Evolutionary conservation across 1,284 basidiomycete species (phyloP), one percentile per base, ranked within the genome.

Genomic region (Ceratobasidium sp.): DNA sequence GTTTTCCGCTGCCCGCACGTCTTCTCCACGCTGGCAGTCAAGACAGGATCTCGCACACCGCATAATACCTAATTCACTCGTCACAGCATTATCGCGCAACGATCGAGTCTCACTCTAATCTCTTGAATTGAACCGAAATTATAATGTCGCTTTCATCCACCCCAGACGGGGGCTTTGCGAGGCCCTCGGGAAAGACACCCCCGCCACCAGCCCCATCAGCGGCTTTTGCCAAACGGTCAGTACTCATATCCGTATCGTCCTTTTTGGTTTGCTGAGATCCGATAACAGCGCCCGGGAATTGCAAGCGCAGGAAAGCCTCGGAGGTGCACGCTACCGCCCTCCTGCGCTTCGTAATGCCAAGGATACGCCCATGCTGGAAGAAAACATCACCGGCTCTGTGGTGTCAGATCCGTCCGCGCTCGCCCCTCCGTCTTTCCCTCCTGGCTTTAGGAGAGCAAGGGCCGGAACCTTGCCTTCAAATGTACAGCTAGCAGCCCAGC

Each of bases 381-480:
- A 76, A 32, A 52, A 57, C 16, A 69, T 61, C 21, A 60, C 62
- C 58, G 50, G 57, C 41, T 57, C 74, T 48, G 69, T 41, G 12
- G 61, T 60, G 10, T 28, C 12, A 30, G 60, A 73, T 52, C 46
- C 72, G 21, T 55, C 75, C 14, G 69, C 70, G 30, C 62, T 69
- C 26, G 45, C 74, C 10, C 74, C 74, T 23, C 46, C 74, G 26
- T 71, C 72, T 32, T 74, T 74, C 59, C 76, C 76, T 53, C 65
- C 74, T 21, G 75, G 75, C 32, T 93, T 92, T 79, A 89, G 90
- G 84, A 89, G 92, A 85, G 91, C 92, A 78, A 91, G 92, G 88
- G 92, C 92, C 77, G 92, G 92, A 76, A 93, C 92, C 85, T 86
- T 93, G 79, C 92, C 92, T 83, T 93, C 92, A 78, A 93, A 93